Percentiles rank a stretch among this genome's conserved stretches.
Conservation (phyloP, 106 monocot genomes). For the Dendrobium officinale region DNA sequence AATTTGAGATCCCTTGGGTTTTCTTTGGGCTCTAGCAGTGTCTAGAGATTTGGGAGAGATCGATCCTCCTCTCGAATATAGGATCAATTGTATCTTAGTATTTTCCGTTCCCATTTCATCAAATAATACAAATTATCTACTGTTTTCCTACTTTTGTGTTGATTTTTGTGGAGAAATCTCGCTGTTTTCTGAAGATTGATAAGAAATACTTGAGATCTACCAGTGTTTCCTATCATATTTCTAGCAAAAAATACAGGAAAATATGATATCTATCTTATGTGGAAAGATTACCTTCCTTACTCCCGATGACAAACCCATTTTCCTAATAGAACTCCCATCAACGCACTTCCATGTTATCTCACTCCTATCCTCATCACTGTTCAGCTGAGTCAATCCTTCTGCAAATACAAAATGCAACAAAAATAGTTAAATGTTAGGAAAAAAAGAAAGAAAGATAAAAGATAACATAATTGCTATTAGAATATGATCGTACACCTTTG, state of each 20-base stretch:
- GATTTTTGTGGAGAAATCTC: too few species aligned
- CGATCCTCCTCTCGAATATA: too few species aligned
- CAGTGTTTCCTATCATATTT: neutral
- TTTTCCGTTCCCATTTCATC: too few species aligned
- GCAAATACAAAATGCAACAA: constrained; percentile 2
- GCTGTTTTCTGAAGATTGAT: too few species aligned
- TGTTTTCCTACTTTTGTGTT: too few species aligned
- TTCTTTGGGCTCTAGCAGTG: too few species aligned
- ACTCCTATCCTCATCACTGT: constrained; percentile 7
- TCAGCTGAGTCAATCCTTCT: constrained; percentile 32
- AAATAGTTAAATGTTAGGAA: neutral
- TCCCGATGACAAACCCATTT: constrained; percentile 82
- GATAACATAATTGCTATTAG: neutral
- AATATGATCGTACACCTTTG: constrained; percentile 30
- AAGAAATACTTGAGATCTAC: too few species aligned
- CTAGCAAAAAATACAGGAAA: neutral
- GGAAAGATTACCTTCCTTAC: constrained; percentile 63
- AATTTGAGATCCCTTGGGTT: too few species aligned
- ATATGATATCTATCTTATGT: neutral
- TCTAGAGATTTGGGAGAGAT: too few species aligned
- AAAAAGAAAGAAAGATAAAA: neutral
- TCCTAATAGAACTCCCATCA: constrained; percentile 42
- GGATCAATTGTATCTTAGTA: too few species aligned
- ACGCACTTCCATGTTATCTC: constrained; percentile 47
- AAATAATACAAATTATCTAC: too few species aligned